Conservation (phyloP, 2,329 filamentous ascomycete species). For the Cordyceps pruinosa region DNA sequence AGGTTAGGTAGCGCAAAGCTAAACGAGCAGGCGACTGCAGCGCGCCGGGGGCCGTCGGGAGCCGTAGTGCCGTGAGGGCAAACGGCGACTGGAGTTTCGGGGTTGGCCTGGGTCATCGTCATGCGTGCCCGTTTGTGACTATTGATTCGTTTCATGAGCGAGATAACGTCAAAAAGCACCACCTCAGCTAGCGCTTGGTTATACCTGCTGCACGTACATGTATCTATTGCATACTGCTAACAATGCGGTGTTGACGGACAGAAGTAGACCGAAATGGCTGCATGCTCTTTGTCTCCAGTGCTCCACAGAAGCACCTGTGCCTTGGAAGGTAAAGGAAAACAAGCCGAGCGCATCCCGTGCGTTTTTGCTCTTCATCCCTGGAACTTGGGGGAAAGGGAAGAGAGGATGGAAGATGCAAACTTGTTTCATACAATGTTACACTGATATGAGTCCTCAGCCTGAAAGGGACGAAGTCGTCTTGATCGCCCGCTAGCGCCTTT, state of each 20-base stretch:
- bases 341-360: neutral
- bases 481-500: conserved; percentile 1
- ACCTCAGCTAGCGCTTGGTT: neutral
- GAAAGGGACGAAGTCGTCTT: too few species aligned
- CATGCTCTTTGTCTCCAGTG: neutral
- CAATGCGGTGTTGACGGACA: neutral
- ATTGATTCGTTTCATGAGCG: neutral
- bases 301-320: neutral
- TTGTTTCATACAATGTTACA: neutral
- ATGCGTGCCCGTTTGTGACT: neutral
- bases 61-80: neutral
- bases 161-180: neutral
- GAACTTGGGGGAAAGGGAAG: too few species aligned
- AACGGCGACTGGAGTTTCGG: neutral
- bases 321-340: neutral
- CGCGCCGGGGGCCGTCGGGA: neutral
- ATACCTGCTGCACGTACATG: neutral
- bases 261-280: too few species aligned
- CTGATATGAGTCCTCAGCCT: neutral
- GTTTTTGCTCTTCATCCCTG: neutral
- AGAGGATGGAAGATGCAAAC: neutral
- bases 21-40: too few species aligned
- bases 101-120: neutral
- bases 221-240: neutral
- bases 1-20: neutral